Evolutionary conservation across 352 stramenopile species (phyloP).

Genomic region (Globisporangium rhizosaccharum): DNA sequence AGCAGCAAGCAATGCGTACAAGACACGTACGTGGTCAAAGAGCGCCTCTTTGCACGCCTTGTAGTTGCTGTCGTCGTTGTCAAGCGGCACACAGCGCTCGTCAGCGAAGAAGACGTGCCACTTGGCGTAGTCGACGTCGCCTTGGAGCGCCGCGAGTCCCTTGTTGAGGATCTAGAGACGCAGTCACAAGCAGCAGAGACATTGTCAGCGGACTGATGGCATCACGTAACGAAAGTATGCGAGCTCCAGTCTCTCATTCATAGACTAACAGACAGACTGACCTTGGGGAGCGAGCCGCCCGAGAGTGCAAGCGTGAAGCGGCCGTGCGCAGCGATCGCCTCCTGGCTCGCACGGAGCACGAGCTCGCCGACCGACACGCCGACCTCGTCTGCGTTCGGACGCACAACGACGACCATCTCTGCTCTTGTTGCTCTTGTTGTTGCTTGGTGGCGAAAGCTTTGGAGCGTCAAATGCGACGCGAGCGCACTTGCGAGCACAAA

Average conservation of each 20-base stretch:
- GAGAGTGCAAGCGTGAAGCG: constrained; percentile 85
- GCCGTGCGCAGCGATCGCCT: constrained; percentile 48
- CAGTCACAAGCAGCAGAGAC: constrained; percentile 2
- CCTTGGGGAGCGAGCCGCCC: constrained; percentile 80
- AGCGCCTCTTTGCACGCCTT: constrained; percentile 89
- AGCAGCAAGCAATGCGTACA: neutral
- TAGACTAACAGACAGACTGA: constrained; percentile 9
- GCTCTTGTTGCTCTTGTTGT: constrained; percentile 9
- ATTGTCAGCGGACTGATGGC: neutral
- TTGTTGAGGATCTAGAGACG: constrained; percentile 71
- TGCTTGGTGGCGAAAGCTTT: neutral
- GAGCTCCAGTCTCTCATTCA: neutral
- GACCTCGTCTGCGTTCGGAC: constrained; percentile 49
- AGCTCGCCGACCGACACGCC: constrained; percentile 53
- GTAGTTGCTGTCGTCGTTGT: constrained; percentile 95
- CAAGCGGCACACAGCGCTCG: constrained; percentile 93
- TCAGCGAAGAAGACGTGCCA: constrained; percentile 98
- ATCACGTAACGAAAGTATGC: neutral
- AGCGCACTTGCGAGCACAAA: neutral
- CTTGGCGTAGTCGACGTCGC: constrained; percentile 90
- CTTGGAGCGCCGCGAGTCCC: constrained; percentile 64
- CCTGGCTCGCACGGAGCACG: constrained; percentile 57
- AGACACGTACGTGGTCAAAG: constrained; percentile 69
- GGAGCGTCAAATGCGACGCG: neutral
- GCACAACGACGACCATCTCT: constrained; percentile 54